Evolutionary conservation across 2,329 filamentous ascomycete species (phyloP).

Genomic region (Penicillium italicum): DNA sequence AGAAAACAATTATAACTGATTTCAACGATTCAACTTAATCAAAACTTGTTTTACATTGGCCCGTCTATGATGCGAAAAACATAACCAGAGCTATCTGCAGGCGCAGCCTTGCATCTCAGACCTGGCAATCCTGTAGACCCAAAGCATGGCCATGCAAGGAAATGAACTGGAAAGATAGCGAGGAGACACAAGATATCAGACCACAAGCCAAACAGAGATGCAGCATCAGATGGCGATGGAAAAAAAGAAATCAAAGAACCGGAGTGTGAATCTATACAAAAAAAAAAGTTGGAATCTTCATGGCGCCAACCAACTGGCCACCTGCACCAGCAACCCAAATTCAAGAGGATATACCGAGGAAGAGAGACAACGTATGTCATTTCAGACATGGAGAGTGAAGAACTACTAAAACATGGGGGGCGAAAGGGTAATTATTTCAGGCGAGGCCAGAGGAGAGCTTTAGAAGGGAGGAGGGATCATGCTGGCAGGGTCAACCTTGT

Average conservation of each 20-base stretch:
- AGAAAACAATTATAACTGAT: neutral
- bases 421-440: conserved; percentile 32
- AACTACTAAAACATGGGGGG: conserved; percentile 45
- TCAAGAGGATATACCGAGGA: conserved; percentile 31
- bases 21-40: neutral
- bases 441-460: conserved; percentile 21
- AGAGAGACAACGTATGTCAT: conserved; percentile 31
- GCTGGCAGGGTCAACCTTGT: conserved; percentile 47
- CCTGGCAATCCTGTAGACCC: conserved; percentile 21
- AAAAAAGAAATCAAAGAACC: conserved; percentile 23
- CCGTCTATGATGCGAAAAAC: conserved; percentile 39
- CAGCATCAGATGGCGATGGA: conserved; percentile 26
- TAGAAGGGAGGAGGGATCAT: conserved; percentile 51
- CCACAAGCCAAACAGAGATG: conserved; percentile 18
- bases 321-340: conserved; percentile 34
- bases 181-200: conserved; percentile 20
- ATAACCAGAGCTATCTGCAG: conserved; percentile 28
- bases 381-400: conserved; percentile 37
- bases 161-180: conserved; percentile 19
- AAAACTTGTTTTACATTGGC: conserved; percentile 39
- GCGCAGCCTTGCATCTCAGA: conserved; percentile 28
- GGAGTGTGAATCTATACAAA: conserved; percentile 40
- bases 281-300: conserved; percentile 31
- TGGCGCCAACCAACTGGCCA: conserved; percentile 38
- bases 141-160: conserved; percentile 25